Conservation (phyloP, 192 early-diverging fungal genomes). For the Radiomyces spectabilis region DNA sequence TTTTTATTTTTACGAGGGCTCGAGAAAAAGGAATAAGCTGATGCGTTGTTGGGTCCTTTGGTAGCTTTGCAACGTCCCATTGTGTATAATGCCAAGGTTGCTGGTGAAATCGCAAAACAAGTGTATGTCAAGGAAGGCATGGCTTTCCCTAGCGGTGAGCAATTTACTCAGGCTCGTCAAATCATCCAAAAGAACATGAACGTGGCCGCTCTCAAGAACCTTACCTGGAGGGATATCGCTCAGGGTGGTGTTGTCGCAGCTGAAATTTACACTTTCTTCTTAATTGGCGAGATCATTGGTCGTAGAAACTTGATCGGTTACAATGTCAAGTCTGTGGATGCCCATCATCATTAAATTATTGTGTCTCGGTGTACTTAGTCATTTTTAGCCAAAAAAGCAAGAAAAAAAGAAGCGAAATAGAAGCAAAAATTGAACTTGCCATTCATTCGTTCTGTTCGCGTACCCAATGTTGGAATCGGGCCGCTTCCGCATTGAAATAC, state of each 20-base stretch:
- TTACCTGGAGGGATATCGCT: slow-evolving; percentile 33
- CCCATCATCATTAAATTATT: slow-evolving; percentile 15
- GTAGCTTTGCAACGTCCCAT: slow-evolving; percentile 30
- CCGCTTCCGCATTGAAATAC: too few species aligned
- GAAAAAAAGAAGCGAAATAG: too few species aligned
- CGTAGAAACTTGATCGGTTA: slow-evolving; percentile 57
- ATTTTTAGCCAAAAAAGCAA: too few species aligned
- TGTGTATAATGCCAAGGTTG: slow-evolving; percentile 50
- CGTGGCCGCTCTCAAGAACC: slow-evolving; percentile 34
- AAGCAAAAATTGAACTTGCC: too few species aligned
- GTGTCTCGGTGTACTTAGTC: too few species aligned
- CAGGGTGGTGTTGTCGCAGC: slow-evolving; percentile 45
- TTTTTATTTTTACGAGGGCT: too few species aligned
- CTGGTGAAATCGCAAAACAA: slow-evolving; percentile 52
- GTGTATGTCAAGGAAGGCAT: slow-evolving; percentile 57
- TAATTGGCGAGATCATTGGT: slow-evolving; percentile 57
- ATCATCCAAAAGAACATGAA: slow-evolving; percentile 32
- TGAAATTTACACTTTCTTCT: slow-evolving; percentile 53
- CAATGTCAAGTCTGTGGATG: slow-evolving; percentile 37
- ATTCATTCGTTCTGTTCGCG: too few species aligned
- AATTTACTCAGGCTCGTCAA: slow-evolving; percentile 41
- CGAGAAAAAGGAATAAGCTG: too few species aligned
- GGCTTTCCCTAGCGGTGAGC: slow-evolving; percentile 42
- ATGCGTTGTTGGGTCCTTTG: too few species aligned
- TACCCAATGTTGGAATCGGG: too few species aligned